Conservation (phyloP, 306 rosid species). For the Dryas drummondii region DNA sequence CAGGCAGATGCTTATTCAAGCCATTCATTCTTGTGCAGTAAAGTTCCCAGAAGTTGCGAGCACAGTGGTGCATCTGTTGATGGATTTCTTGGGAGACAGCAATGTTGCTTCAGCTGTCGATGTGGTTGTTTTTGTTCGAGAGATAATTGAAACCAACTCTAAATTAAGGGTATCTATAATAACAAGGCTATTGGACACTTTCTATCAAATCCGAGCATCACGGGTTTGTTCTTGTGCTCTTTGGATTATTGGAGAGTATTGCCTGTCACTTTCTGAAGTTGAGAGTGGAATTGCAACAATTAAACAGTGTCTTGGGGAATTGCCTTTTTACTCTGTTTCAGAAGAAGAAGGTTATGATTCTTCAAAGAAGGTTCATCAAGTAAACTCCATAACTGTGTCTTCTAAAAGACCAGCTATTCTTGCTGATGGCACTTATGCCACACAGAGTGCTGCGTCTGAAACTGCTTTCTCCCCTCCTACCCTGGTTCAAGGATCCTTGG, state of each 20-base stretch:
- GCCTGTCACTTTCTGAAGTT: slow-evolving; percentile 72
- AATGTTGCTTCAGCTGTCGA: slow-evolving; percentile 76
- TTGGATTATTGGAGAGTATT: slow-evolving; percentile 81
- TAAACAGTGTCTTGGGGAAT: slow-evolving; percentile 81
- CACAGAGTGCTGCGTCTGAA: slow-evolving; percentile 69
- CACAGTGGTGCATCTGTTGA: slow-evolving; percentile 74
- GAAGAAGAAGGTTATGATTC: slow-evolving; percentile 58
- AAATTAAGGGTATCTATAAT: slow-evolving; percentile 61
- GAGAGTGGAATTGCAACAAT: slow-evolving; percentile 60
- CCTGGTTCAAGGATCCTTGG: slow-evolving; percentile 58
- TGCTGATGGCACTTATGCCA: slow-evolving; percentile 75
- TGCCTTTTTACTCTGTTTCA: slow-evolving; percentile 52
- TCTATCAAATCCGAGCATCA: slow-evolving; percentile 75
- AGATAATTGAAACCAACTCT: slow-evolving; percentile 75
- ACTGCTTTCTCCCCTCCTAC: slow-evolving; percentile 63
- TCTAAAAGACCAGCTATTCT: slow-evolving; percentile 71
- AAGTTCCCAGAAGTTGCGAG: slow-evolving; percentile 82
- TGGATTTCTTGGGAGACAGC: slow-evolving; percentile 82
- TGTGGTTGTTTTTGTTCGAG: slow-evolving; percentile 70
- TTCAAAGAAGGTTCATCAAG: slow-evolving; percentile 42
- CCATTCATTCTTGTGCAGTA: slow-evolving; percentile 73
- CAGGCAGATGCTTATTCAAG: slow-evolving; percentile 77
- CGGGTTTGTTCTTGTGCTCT: slow-evolving; percentile 72
- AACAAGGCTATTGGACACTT: slow-evolving; percentile 77
- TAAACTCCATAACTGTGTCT: slow-evolving; percentile 48